Percentiles rank a stretch among this genome's conserved stretches.
phyloP scores from a whole-genome alignment of 2,329 filamentous ascomycete species.

The Rhytidhysteron rufulum region DNA sequence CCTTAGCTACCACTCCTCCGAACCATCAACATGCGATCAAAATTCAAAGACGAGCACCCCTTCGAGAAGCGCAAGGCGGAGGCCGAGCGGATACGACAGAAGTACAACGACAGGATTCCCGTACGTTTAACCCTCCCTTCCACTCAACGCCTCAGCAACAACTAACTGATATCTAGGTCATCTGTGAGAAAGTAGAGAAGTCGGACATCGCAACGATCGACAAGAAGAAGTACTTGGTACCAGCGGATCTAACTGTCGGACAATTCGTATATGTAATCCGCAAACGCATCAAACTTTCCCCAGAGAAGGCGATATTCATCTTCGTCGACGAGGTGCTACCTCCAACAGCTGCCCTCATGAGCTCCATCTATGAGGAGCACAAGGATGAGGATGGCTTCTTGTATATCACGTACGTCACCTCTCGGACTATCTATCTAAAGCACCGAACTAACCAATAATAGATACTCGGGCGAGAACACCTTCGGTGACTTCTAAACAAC shows the following conservation, averaged over 20 bases:
- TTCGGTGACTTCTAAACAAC: slow-evolving; percentile 60
- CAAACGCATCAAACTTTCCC: slow-evolving; percentile 99
- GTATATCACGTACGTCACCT: slow-evolving; percentile 78
- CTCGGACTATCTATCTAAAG: neutral
- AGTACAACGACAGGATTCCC: slow-evolving; percentile 97
- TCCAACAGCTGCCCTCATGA: slow-evolving; percentile 96
- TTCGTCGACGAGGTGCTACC: slow-evolving; percentile 98
- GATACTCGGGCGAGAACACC: slow-evolving; percentile 98
- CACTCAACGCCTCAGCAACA: slow-evolving; percentile 2
- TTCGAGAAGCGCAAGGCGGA: slow-evolving; percentile 99
- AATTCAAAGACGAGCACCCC: slow-evolving; percentile 99
- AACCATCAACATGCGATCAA: slow-evolving; percentile 79
- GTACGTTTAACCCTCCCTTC: slow-evolving; percentile 55
- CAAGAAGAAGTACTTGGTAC: slow-evolving; percentile 99
- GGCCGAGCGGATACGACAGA: slow-evolving; percentile 98
- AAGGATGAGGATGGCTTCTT: slow-evolving; percentile 87
- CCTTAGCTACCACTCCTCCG: slow-evolving; percentile 10
- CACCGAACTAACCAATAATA: slow-evolving; percentile 33
- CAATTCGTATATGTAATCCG: slow-evolving; percentile 99
- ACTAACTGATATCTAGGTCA: slow-evolving; percentile 63
- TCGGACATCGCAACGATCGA: slow-evolving; percentile 99
- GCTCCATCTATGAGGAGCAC: slow-evolving; percentile 99
- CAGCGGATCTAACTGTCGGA: slow-evolving; percentile 93
- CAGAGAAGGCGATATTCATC: slow-evolving; percentile 99
- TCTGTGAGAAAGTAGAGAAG: slow-evolving; percentile 99